A percentile compares a stretch with the other conserved stretches of the same genome.
Conservation (phyloP, 306 rosid species). For the Begonia fuchsioides region DNA sequence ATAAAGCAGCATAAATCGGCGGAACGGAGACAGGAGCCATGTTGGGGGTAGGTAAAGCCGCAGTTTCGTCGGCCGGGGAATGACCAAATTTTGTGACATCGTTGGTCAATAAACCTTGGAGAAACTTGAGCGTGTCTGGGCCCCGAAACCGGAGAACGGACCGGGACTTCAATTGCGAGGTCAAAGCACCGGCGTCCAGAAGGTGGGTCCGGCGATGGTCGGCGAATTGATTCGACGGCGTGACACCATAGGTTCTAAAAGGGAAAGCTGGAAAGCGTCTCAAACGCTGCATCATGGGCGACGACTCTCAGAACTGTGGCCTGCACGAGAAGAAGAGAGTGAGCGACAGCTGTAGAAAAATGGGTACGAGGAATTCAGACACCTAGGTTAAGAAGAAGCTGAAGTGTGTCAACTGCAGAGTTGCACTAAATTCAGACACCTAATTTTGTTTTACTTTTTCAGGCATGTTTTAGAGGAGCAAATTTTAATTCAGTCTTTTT, state of each 20-base stretch:
- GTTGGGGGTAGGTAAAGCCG: constrained; percentile 42
- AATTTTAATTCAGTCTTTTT: too few species aligned
- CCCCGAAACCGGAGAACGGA: constrained; percentile 76
- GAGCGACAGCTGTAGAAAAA: not conserved
- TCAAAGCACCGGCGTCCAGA: constrained; percentile 33
- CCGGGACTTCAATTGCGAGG: constrained; percentile 46
- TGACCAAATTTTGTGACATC: constrained; percentile 49
- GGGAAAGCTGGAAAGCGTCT: constrained; percentile 15
- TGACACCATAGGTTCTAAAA: constrained; percentile 22
- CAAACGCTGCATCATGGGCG: constrained; percentile 28
- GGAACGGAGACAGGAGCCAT: constrained; percentile 26
- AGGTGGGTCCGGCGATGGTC: constrained; percentile 19
- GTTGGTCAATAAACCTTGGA: constrained; percentile 71
- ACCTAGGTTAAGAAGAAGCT: too few species aligned
- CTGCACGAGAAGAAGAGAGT: not conserved
- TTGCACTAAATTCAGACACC: too few species aligned
- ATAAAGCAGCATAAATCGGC: constrained; percentile 62
- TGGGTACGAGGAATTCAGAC: too few species aligned
- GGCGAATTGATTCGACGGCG: constrained; percentile 8
- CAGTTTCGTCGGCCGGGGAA: constrained; percentile 24
- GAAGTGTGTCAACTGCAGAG: too few species aligned
- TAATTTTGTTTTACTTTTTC: too few species aligned
- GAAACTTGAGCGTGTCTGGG: constrained; percentile 68
- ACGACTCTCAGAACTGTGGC: too few species aligned
- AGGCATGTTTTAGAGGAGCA: too few species aligned